phyloP scores from a whole-genome alignment of 176 grass and related monocot genomes.

The Elaeis guineensis region DNA sequence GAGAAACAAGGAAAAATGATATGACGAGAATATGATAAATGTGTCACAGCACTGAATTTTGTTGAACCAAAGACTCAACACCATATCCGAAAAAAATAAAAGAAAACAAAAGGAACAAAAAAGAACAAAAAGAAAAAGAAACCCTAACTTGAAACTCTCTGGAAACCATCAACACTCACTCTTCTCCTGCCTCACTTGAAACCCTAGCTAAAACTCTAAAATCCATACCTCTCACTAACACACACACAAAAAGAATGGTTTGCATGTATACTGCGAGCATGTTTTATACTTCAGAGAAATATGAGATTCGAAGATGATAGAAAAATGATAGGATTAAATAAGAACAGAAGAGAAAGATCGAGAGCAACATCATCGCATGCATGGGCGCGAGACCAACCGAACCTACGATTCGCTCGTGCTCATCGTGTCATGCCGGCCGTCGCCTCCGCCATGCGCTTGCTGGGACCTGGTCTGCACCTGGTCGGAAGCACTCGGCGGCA shows the following conservation, averaged over 20 bases:
- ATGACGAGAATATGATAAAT: background rate
- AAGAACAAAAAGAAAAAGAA: background rate
- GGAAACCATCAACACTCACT: background rate
- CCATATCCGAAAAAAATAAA: background rate
- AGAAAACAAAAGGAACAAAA: background rate
- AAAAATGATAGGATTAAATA: conserved; percentile 48
- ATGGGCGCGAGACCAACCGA: conserved; percentile 6
- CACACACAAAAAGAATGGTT: background rate
- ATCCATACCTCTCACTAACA: background rate
- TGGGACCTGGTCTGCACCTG: conserved; percentile 22
- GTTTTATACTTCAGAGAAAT: background rate
- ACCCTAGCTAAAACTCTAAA: background rate
- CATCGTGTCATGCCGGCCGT: conserved; percentile 86
- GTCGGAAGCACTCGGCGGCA: conserved; percentile 36
- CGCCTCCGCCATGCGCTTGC: conserved; percentile 36
- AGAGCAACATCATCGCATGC: conserved; percentile 22
- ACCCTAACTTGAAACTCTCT: background rate
- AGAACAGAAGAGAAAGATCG: conserved; percentile 41
- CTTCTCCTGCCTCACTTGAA: background rate
- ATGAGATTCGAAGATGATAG: conserved; percentile 8
- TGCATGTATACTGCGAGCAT: conserved; percentile 4
- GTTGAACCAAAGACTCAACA: conserved; percentile 1
- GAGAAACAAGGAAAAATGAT: no score
- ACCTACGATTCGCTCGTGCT: conserved; percentile 84
- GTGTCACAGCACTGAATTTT: background rate